A percentile compares a stretch with the other conserved stretches of the same genome.
phyloP scores from a whole-genome alignment of 75 land plant genomes.

The Cryptomeria japonica region DNA sequence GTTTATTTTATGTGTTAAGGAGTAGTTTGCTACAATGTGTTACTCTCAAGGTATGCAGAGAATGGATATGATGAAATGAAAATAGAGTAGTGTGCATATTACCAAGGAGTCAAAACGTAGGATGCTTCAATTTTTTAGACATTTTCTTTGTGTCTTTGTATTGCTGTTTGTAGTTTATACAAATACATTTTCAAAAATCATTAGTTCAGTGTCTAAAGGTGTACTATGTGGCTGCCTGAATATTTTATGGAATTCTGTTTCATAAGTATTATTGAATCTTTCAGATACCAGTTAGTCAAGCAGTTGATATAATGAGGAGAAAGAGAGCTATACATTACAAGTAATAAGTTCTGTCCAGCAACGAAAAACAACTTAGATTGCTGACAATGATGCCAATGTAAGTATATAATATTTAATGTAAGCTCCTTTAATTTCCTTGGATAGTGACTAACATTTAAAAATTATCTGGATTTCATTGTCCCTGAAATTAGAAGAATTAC shows the following conservation, averaged over 20 bases:
- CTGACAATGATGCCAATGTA: conserved; percentile 1
- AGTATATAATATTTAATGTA: background rate
- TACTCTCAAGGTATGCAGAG: background rate
- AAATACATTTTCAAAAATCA: background rate
- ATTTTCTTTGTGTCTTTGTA: background rate
- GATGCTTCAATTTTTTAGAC: background rate
- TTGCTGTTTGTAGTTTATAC: background rate
- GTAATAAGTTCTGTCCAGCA: conserved; percentile 65
- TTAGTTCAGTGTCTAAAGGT: background rate
- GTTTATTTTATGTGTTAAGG: too few relatives aligned
- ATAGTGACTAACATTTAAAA: background rate
- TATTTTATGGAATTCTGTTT: background rate
- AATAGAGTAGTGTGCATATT: background rate
- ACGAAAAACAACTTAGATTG: conserved; percentile 34
- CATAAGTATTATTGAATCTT: conserved; percentile 6
- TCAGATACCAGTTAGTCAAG: conserved; percentile 61
- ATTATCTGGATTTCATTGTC: background rate
- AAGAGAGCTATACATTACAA: conserved; percentile 83
- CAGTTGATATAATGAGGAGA: conserved; percentile 93
- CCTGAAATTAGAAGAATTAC: background rate
- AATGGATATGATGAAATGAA: background rate
- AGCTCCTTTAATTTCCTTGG: background rate
- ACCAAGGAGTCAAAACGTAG: background rate
- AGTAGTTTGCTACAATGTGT: background rate
- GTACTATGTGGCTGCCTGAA: background rate